Percentiles rank a stretch among this genome's conserved stretches.
Conservation (phyloP, 2,329 filamentous ascomycete genomes). For the Fusarium falciforme region DNA sequence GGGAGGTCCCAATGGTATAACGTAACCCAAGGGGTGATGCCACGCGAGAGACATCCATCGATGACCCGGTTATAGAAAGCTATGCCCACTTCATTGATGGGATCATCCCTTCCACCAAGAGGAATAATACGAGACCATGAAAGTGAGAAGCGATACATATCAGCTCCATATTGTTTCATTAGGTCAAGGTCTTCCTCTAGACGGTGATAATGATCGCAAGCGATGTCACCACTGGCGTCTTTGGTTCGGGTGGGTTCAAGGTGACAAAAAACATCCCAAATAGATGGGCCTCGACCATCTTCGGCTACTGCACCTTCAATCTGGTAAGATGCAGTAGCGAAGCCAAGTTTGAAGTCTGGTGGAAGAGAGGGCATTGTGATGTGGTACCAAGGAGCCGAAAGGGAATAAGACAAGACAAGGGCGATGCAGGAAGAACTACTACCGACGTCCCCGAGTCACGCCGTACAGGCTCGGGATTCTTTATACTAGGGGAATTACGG, state of each 20-base stretch:
- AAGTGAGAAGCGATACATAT: slow-evolving; percentile 73
- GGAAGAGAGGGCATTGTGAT: slow-evolving; percentile 14
- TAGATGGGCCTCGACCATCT: slow-evolving; percentile 56
- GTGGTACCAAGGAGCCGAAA: neutral
- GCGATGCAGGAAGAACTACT: neutral
- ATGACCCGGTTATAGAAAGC: slow-evolving; percentile 70
- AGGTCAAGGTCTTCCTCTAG: slow-evolving; percentile 67
- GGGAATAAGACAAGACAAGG: neutral
- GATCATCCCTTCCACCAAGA: slow-evolving; percentile 70
- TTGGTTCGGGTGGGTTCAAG: slow-evolving; percentile 54
- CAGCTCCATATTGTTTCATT: slow-evolving; percentile 66
- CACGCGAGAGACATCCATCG: slow-evolving; percentile 66
- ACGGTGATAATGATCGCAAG: slow-evolving; percentile 56
- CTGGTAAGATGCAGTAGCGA: slow-evolving; percentile 57
- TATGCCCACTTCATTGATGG: slow-evolving; percentile 70
- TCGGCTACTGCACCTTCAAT: slow-evolving; percentile 57
- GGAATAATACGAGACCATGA: slow-evolving; percentile 76
- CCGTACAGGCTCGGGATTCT: slow-evolving; percentile 6
- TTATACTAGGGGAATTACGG: slow-evolving; percentile 23
- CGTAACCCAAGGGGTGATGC: slow-evolving; percentile 71
- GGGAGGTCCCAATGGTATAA: slow-evolving; percentile 73
- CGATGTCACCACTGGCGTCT: slow-evolving; percentile 59
- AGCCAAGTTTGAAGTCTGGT: slow-evolving; percentile 54
- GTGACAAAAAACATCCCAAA: slow-evolving; percentile 57
- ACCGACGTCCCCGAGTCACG: neutral